Evolutionary conservation across 2,329 filamentous ascomycete genomes (phyloP).

Genomic region (Xylaria polymorpha): DNA sequence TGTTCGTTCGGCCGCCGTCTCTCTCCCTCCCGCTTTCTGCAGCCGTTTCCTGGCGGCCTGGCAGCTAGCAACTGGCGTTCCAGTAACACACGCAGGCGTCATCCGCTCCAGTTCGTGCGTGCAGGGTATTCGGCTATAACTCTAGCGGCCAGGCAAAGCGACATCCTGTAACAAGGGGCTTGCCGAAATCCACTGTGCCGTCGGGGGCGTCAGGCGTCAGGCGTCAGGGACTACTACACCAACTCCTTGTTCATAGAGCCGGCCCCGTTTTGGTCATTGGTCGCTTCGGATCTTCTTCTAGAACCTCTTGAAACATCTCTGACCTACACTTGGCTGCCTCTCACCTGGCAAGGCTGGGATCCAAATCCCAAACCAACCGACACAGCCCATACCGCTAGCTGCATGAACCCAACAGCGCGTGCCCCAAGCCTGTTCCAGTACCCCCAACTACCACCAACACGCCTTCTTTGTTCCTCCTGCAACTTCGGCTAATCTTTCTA

Average conservation of each 20-base stretch:
- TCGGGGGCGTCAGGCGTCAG: constrained; percentile 24
- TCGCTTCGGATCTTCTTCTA: constrained; percentile 36
- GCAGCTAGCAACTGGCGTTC: constrained; percentile 10
- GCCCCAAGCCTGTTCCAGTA: constrained; percentile 1
- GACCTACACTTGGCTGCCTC: constrained; percentile 35
- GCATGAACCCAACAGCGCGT: constrained; percentile 29
- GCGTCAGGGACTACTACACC: constrained; percentile 9
- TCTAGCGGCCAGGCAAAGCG: constrained; percentile 36
- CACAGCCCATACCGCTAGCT: too few relatives aligned
- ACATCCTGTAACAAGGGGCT: constrained; percentile 43
- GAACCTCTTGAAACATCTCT: constrained; percentile 32
- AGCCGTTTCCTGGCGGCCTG: constrained; percentile 10
- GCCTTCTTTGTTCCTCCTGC: constrained; percentile 43
- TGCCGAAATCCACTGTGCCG: constrained; percentile 32
- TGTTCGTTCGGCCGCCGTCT: constrained; percentile 24
- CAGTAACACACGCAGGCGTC: constrained; percentile 15
- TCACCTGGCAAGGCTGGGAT: constrained; percentile 28
- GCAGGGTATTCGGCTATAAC: constrained; percentile 24
- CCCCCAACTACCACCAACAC: constrained; percentile 10
- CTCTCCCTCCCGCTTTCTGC: constrained; percentile 22
- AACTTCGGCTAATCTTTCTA: constrained; percentile 43
- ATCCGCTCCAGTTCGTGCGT: constrained; percentile 28
- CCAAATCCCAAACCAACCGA: background rate
- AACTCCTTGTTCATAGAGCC: constrained; percentile 12
- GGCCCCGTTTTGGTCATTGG: constrained; percentile 24